Base-by-base conservation (phyloP, 2,329 filamentous ascomycete genomes). In the Sordariomycetes sp. region DNA sequence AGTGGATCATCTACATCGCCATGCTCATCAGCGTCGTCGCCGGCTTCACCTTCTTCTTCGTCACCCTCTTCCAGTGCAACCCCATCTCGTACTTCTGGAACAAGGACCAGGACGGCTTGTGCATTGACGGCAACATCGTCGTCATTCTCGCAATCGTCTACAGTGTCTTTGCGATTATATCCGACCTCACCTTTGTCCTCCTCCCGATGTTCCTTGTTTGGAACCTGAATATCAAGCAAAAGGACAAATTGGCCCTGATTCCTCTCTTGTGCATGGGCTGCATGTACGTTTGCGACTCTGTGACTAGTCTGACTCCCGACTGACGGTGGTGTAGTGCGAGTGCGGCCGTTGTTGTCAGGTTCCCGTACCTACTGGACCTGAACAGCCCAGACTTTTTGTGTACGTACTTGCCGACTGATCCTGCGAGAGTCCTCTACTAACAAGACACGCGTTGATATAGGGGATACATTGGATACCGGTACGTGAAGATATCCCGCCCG, bases 191-290 rank as follows among this genome's bases (percentile, higher is more conserved):
- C 0, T 72, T 79, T 56, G 77, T 76, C 5, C 64, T 81, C 12
- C 64, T 82, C 3, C 79, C 78, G 0, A 72, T 78, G 10, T 76
- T 77, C 59, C 68, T 85, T 3, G 72, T 85, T 1, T 77, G 72
- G 69, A 72, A 74, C 28, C 64, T 84, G 32, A 74, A 82, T 57
- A 81, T 85, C 74, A 74, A 74, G 52, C 62, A 60, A 8, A 72
- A 69, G 57, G 76, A 74, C 2, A 84, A 82, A 63, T 35, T 74
- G 7, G 72, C 78, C 2, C 68, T 84, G 24, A 74, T 75, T 10
- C 70, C 72, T 6, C 72, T 85, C 52, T 67, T 85, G 54, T 72
- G 73, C 7, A 74, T 84, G 69, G 84, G 80, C 32, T 80, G 80
- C 62, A 63, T 76, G 74, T 71, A 64, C 60, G 68, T 68, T 34